Evolutionary conservation across 176 grass and related monocot genomes (phyloP), one percentile per base, ranked within the genome.

Genomic region (Carex pumila): DNA sequence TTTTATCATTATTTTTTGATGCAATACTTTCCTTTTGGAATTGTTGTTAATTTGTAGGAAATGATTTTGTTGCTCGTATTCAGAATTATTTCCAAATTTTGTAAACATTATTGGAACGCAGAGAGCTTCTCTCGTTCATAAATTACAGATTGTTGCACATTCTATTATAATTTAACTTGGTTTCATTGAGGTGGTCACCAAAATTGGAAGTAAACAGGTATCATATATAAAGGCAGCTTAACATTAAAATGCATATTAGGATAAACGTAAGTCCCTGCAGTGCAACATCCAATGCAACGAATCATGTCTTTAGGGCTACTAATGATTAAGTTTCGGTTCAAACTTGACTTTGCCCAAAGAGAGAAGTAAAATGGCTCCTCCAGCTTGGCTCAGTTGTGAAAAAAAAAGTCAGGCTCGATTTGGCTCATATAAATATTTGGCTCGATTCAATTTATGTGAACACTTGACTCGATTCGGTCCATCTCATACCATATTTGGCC

Each of bases 31-130:
- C n/a, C 56, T 77, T 34, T 57, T 57, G 73, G 52, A 78, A 57
- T 78, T 78, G 19, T 7, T 49, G 6, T 55, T 78, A 78, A 29
- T 57, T 78, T 78, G 49, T 78, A 78, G 73, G 52, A 57, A 78
- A 78, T 78, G 2, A 57, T 57, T 78, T 77, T 77, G 22, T 77
- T 77, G 12, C 49, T 55, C 2, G 1, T 29, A 67, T 53, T 53
- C 21, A 54, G 71, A 30, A 54, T 54, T 54, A 54, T 53, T 75
- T 75, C 54, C 47, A 54, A 4, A 22, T 29, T 54, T 75, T 54
- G 47, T 75, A 30, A 30, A 75, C 71, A 75, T 45, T 47, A 71
- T 71, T 71, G 68, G 15, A 18, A 22, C 68, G 47, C 11, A 47
- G 34, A 47, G 18, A 39, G 3, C 3, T 70, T 50, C 5, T 45